Evolutionary conservation across 1,284 basidiomycete species (phyloP).

Genomic region (Ganoderma multipileum): DNA sequence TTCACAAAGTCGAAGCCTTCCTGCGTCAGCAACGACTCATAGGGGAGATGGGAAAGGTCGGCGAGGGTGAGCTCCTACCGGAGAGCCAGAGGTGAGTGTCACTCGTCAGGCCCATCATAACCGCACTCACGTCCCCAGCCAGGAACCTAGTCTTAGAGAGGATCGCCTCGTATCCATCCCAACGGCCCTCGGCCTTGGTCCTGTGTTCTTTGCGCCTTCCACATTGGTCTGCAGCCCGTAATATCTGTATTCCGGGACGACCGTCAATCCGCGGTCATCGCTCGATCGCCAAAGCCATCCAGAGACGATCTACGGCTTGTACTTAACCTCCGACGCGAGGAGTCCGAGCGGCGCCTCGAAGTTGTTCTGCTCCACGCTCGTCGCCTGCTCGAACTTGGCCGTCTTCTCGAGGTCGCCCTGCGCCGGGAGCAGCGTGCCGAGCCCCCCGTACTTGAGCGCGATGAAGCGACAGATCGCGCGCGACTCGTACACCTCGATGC

Average conservation of each 20-base stretch:
- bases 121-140: background rate
- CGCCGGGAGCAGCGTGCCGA: slow-evolving; percentile 44
- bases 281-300: background rate
- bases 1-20: slow-evolving; percentile 32
- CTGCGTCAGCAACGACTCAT: slow-evolving; percentile 40
- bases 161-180: background rate
- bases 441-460: slow-evolving; percentile 48
- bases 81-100: background rate
- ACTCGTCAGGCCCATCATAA: background rate
- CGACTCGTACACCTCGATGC: slow-evolving; percentile 54
- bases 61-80: background rate
- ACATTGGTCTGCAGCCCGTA: background rate
- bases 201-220: background rate
- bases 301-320: background rate
- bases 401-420: slow-evolving; percentile 41
- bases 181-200: background rate
- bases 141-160: background rate
- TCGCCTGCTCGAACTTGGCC: slow-evolving; percentile 63
- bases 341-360: slow-evolving; percentile 45
- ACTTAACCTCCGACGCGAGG: background rate
- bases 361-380: slow-evolving; percentile 56
- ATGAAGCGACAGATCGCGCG: slow-evolving; percentile 61
- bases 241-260: background rate
- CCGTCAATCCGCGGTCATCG: background rate
- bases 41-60: slow-evolving; percentile 49